Conservation (phyloP, 1,284 basidiomycete species). For the Laetiporus sulphureus region DNA sequence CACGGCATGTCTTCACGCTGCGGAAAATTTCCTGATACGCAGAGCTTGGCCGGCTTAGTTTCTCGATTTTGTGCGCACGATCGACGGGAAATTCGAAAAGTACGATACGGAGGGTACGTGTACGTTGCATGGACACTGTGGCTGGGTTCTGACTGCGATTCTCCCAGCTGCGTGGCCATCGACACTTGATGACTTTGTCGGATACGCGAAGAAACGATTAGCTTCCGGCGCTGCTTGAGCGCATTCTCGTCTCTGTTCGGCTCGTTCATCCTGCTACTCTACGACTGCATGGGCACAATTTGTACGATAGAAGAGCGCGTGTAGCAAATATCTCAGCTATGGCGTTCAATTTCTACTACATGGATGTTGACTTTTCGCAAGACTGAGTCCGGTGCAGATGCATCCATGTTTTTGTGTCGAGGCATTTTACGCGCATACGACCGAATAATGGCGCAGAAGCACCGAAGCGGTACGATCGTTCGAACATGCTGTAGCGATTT, state of each 20-base stretch:
- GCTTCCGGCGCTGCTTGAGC: background rate
- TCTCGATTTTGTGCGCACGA: slow-evolving; percentile 74
- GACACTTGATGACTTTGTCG: slow-evolving; percentile 85
- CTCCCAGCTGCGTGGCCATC: slow-evolving; percentile 82
- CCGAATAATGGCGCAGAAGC: no score
- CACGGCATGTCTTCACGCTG: background rate
- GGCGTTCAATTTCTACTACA: no score
- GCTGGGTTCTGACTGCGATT: background rate
- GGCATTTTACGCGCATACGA: no score
- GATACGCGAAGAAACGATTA: slow-evolving; percentile 46
- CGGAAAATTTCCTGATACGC: background rate
- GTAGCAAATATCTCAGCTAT: no score
- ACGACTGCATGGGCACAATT: no score
- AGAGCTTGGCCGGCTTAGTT: slow-evolving; percentile 42
- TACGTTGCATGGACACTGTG: background rate
- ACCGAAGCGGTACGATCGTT: no score
- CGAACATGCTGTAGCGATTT: background rate
- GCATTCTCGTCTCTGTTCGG: background rate
- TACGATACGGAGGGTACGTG: slow-evolving; percentile 81
- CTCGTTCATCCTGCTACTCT: no score
- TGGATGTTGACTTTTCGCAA: no score
- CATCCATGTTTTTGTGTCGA: no score
- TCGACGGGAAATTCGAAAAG: slow-evolving; percentile 74
- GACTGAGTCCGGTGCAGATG: no score
- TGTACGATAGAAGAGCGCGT: no score